A percentile compares a stretch with the other conserved stretches of the same genome.
Conservation (phyloP, 768 basidiomycete species). For the Collybia sordida region DNA sequence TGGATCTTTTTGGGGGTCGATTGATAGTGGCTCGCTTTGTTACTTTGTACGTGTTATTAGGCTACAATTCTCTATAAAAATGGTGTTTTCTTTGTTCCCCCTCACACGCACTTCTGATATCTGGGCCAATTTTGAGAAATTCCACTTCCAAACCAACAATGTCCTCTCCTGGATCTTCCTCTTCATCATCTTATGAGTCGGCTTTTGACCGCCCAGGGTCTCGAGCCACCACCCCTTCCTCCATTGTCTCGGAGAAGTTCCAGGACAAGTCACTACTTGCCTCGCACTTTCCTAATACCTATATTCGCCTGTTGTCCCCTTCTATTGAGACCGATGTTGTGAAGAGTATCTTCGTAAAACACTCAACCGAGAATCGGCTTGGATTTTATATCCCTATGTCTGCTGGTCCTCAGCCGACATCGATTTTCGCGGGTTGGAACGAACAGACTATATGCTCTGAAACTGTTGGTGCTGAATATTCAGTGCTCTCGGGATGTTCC, state of each 20-base stretch:
- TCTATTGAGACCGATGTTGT: conserved; percentile 20
- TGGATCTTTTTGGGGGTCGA: conserved; percentile 6
- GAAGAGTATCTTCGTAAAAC: conserved; percentile 28
- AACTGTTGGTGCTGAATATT: background rate
- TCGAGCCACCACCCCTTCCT: conserved; percentile 34
- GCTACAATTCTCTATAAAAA: conserved; percentile 26
- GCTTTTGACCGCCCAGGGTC: conserved; percentile 30
- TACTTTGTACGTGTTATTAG: conserved; percentile 24
- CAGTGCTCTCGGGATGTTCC: background rate
- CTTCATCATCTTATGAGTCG: conserved; percentile 30
- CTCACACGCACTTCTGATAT: conserved; percentile 1
- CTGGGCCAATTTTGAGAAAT: conserved; percentile 1
- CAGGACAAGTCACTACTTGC: background rate
- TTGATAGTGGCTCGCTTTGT: conserved; percentile 1
- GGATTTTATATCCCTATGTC: conserved; percentile 15
- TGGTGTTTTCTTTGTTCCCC: conserved; percentile 7
- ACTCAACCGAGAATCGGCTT: conserved; percentile 27
- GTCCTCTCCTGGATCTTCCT: conserved; percentile 30
- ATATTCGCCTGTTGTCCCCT: conserved; percentile 21
- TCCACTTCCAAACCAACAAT: background rate
- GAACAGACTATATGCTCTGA: background rate
- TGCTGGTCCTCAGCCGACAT: background rate
- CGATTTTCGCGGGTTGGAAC: conserved; percentile 4
- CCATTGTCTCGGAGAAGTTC: conserved; percentile 16
- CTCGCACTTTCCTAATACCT: conserved; percentile 16